Evolutionary conservation across 768 basidiomycete genomes (phyloP), one percentile per base, ranked within the genome.

Genomic region (Termitomyces titanicus): DNA sequence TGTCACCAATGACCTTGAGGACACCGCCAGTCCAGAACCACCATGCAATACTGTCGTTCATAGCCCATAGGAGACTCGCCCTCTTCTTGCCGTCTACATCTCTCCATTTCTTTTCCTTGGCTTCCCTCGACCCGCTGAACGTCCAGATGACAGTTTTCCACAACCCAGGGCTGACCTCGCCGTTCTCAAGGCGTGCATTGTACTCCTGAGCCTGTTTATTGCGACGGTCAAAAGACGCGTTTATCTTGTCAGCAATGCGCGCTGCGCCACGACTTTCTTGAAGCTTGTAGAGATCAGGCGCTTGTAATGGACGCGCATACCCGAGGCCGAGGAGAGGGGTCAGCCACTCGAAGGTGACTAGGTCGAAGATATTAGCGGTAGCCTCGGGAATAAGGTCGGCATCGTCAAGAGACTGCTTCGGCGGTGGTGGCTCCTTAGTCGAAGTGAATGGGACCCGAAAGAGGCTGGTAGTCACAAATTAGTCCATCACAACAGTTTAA

Each of bases 281-380:
- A 24, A 94, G 81, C 68, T 83, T 88, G 77, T 86, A 94, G 3
- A 95, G 75, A 69, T 95, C 93, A 0, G 86, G 70, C 0, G 85
- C 84, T 63, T 93, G 88, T 2, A 96, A 77, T 1, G 93, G 89
- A 8, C 93, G 81, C 8, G 83, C 79, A 64, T 92, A 93, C 8
- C 93, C 93, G 11, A 93, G 73, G 10, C 73, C 68, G 58, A 95
- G 77, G 22, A 94, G 69, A 3, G 83, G 80, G 3, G 83, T 84
- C 18, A 94, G 77, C 92, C 93, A 94, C 42, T 70, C 68, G 60
- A 93, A 95, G 31, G 83, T 85, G 3, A 92, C 59, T 5, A 80
- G 64, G 60, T 74, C 79, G 57, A 83, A 78, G 66, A 82, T 79
- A 37, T 77, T 74, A 0, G 91, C 90, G 1, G 76, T 78, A 3